phyloP scores from a whole-genome alignment of 441 rosid genomes.

The Populus hybrid region DNA sequence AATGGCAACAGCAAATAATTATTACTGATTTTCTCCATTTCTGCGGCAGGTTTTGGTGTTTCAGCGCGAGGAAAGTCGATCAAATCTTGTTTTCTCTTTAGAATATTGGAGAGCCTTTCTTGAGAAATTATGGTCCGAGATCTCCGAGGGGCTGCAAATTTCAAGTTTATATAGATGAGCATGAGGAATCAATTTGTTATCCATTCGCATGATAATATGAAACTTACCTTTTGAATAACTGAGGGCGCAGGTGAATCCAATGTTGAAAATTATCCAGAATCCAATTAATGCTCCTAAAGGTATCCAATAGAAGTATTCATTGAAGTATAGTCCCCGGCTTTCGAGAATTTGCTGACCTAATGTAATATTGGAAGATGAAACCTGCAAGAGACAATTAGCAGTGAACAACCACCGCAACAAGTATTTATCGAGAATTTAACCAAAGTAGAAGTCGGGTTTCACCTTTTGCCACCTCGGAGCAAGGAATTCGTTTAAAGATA shows the following conservation, averaged over 20 bases:
- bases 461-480: conserved; percentile 49
- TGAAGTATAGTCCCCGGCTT: conserved; percentile 33
- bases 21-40: not conserved
- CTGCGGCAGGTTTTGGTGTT: not conserved
- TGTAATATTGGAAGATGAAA: conserved; percentile 25
- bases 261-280: conserved; percentile 32
- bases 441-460: not conserved
- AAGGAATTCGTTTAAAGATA: conserved; percentile 42
- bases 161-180: not conserved
- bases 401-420: not conserved
- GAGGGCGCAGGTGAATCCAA: conserved; percentile 36
- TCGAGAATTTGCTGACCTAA: conserved; percentile 29
- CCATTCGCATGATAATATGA: not conserved
- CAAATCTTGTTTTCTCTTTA: conserved; percentile 15
- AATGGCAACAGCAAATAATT: not conserved
- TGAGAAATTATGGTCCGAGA: conserved; percentile 26
- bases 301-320: conserved; percentile 39
- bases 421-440: not conserved
- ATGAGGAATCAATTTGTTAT: not conserved
- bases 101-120: conserved; percentile 18
- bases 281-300: conserved; percentile 39
- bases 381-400: conserved; percentile 17
- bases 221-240: conserved; percentile 33
- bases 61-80: not conserved
- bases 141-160: conserved; percentile 36